These are phyloP conservation scores for Linnemannia exigua DNA, from an alignment of 192 early-diverging fungal genomes.

Conservation along the genomic window DNA sequence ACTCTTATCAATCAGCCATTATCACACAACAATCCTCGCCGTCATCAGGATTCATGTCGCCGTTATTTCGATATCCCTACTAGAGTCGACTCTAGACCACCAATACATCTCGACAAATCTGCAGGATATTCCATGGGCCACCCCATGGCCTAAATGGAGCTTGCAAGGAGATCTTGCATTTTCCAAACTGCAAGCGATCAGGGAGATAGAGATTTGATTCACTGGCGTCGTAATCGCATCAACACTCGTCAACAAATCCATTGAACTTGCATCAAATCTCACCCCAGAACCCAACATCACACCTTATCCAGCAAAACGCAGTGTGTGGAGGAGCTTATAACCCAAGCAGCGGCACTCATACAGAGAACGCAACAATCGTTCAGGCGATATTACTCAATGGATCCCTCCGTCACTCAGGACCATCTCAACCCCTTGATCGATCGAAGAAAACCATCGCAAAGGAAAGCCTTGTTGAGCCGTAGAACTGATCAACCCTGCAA, in stretches of 20 bases:
- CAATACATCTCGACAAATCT: not conserved
- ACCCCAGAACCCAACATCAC: not conserved
- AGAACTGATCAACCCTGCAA: constrained; percentile 17
- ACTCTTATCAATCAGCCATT: not conserved
- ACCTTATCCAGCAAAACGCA: not conserved
- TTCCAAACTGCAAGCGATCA: not conserved
- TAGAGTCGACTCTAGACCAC: not conserved
- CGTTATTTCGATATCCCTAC: not conserved
- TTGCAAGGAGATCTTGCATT: not conserved
- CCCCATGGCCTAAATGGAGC: not conserved
- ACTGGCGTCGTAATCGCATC: not conserved
- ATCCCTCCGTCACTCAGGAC: not conserved
- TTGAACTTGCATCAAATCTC: not conserved
- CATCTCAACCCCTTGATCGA: not conserved
- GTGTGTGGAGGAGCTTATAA: not conserved
- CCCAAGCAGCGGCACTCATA: not conserved
- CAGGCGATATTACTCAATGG: not conserved
- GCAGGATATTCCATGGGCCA: not conserved
- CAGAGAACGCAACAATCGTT: not conserved
- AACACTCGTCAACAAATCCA: not conserved
- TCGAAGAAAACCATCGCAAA: not conserved
- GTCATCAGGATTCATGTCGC: not conserved
- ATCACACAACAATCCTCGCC: not conserved
- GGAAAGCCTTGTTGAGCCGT: not conserved
- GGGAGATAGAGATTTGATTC: not conserved